phyloP scores from a whole-genome alignment of 441 rosid genomes.

The Geranium incanum region DNA sequence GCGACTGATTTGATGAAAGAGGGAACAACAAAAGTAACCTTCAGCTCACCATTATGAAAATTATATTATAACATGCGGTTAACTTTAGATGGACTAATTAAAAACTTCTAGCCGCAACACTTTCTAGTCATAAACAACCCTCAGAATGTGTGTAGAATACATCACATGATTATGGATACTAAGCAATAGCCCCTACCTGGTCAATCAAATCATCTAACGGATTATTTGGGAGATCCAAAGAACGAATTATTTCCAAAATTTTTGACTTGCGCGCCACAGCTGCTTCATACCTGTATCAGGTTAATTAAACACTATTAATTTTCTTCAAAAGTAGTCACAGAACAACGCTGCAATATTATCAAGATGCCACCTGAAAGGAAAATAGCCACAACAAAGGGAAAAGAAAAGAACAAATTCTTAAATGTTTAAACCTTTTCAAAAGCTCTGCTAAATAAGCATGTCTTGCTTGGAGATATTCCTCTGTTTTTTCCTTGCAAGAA shows the following conservation, averaged over 20 bases:
- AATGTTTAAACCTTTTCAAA: constrained; percentile 52
- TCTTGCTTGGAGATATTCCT: constrained; percentile 74
- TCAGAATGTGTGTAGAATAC: background rate
- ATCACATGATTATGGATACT: constrained; percentile 1
- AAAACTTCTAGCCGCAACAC: background rate
- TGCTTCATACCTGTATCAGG: constrained; percentile 65
- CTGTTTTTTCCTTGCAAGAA: constrained; percentile 96
- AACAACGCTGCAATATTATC: constrained; percentile 1
- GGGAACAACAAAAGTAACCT: too few species aligned
- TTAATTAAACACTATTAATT: constrained; percentile 21
- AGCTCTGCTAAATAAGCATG: constrained; percentile 59
- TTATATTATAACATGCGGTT: background rate
- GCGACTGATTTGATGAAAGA: too few species aligned
- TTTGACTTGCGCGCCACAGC: constrained; percentile 79
- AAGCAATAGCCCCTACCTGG: constrained; percentile 43
- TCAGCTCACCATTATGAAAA: too few species aligned
- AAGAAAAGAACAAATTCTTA: constrained; percentile 14
- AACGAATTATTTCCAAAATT: constrained; percentile 82
- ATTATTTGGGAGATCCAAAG: constrained; percentile 90
- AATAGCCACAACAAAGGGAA: constrained; percentile 7
- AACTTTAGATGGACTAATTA: background rate
- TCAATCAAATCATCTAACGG: constrained; percentile 97
- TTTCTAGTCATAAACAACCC: background rate
- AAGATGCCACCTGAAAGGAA: constrained; percentile 16
- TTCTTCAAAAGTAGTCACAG: constrained; percentile 13